Evolutionary conservation across 202 grass and related monocot genomes (phyloP).

Genomic region (Musa balbisiana): DNA sequence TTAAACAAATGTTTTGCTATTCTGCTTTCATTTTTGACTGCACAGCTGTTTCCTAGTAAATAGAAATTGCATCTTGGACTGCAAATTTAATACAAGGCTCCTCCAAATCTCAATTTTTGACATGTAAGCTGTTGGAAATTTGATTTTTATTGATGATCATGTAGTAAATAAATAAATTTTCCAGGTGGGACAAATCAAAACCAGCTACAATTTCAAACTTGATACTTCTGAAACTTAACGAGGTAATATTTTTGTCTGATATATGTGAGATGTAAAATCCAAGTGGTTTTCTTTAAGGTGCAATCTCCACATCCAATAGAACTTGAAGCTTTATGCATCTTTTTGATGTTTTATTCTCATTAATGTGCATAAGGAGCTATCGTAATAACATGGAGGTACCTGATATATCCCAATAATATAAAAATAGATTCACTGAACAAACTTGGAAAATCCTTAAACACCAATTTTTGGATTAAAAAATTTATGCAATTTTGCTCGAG

Average conservation of each 20-base stretch:
- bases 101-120: not conserved
- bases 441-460: too few relatives aligned
- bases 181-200: constrained; percentile 86
- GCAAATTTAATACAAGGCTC: not conserved
- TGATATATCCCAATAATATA: too few relatives aligned
- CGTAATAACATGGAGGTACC: too few relatives aligned
- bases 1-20: not conserved
- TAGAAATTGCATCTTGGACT: too few relatives aligned
- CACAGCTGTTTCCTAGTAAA: not conserved
- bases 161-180: constrained; percentile 13
- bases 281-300: too few relatives aligned
- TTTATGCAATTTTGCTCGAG: too few relatives aligned
- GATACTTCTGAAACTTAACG: constrained; percentile 85
- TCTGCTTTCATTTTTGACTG: not conserved
- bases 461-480: too few relatives aligned
- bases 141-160: not conserved
- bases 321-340: too few relatives aligned
- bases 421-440: too few relatives aligned
- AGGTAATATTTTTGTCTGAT: constrained; percentile 42
- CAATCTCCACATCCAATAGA: too few relatives aligned
- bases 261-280: not conserved
- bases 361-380: too few relatives aligned
- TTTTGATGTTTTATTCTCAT: too few relatives aligned
- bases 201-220: constrained; percentile 68
- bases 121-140: not conserved